These are phyloP conservation scores for Globomyces pollinis-pini DNA, from an alignment of 192 early-diverging fungal species.

Conservation along the genomic window DNA sequence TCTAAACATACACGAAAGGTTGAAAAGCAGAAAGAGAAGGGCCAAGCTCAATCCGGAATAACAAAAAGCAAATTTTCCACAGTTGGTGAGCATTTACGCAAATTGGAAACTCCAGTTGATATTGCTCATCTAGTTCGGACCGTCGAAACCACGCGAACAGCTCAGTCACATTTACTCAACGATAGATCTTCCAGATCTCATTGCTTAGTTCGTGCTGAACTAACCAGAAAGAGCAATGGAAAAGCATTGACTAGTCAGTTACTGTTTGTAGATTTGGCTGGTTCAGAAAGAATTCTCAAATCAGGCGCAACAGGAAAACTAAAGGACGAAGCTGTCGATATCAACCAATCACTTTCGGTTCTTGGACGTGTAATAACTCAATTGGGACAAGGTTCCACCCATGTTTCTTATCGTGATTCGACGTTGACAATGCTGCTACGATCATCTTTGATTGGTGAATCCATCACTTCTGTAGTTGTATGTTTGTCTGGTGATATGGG, in stretches of 20 bases:
- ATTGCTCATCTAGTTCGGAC: too few relatives aligned
- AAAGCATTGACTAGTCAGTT: constrained; percentile 67
- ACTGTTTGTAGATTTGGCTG: constrained; percentile 53
- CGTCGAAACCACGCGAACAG: too few relatives aligned
- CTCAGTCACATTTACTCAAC: constrained; percentile 76
- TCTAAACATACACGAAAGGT: constrained; percentile 59
- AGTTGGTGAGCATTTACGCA: too few relatives aligned
- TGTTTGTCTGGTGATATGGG: too few relatives aligned
- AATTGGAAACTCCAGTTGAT: too few relatives aligned
- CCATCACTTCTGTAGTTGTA: too few relatives aligned
- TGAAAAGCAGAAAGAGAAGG: constrained; percentile 62
- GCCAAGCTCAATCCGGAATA: too few relatives aligned
- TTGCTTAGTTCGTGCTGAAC: constrained; percentile 77
- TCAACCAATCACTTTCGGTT: constrained; percentile 72
- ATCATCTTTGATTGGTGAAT: too few relatives aligned
- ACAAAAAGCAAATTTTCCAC: too few relatives aligned
- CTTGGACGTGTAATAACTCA: constrained; percentile 81
- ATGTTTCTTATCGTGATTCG: too few relatives aligned
- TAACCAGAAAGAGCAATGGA: constrained; percentile 47
- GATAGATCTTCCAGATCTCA: constrained; percentile 78
- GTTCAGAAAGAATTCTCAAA: constrained; percentile 81
- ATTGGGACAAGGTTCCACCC: too few relatives aligned
- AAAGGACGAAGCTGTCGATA: constrained; percentile 69
- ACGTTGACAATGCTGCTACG: too few relatives aligned
- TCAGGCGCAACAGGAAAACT: constrained; percentile 80